Conservation (phyloP, 345 rosid genomes). For the Salix brachista region DNA sequence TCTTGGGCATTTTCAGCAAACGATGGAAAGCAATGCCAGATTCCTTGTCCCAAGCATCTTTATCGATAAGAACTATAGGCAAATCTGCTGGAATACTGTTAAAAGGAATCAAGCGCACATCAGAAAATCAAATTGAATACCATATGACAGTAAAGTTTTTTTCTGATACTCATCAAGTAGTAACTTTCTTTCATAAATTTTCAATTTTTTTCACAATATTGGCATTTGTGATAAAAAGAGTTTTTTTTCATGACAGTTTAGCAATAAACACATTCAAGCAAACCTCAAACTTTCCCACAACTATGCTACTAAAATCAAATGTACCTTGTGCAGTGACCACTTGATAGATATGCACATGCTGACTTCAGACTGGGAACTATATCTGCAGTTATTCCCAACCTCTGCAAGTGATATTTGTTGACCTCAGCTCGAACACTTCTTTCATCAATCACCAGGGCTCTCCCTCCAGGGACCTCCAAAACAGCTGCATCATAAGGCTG, state of each 20-base stretch:
- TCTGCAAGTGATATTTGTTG: conserved; percentile 62
- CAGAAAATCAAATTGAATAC: conserved; percentile 3
- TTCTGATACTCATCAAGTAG: background rate
- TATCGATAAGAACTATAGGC: conserved; percentile 62
- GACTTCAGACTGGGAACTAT: conserved; percentile 38
- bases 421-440: conserved; percentile 75
- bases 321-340: conserved; percentile 41
- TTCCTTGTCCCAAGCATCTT: conserved; percentile 69
- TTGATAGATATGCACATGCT: conserved; percentile 39
- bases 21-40: conserved; percentile 26
- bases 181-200: background rate
- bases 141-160: background rate
- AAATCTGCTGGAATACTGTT: conserved; percentile 40
- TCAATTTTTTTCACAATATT: background rate
- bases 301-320: background rate
- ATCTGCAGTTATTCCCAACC: conserved; percentile 59
- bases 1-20: conserved; percentile 28
- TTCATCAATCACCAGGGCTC: conserved; percentile 71
- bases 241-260: background rate
- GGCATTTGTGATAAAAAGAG: background rate
- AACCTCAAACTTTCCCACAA: background rate
- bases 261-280: background rate
- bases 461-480: conserved; percentile 54
- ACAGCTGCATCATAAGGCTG: conserved; percentile 43
- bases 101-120: conserved; percentile 9